phyloP scores from a whole-genome alignment of 1,139 yeast genomes.

The Yamadazyma buinensis region DNA sequence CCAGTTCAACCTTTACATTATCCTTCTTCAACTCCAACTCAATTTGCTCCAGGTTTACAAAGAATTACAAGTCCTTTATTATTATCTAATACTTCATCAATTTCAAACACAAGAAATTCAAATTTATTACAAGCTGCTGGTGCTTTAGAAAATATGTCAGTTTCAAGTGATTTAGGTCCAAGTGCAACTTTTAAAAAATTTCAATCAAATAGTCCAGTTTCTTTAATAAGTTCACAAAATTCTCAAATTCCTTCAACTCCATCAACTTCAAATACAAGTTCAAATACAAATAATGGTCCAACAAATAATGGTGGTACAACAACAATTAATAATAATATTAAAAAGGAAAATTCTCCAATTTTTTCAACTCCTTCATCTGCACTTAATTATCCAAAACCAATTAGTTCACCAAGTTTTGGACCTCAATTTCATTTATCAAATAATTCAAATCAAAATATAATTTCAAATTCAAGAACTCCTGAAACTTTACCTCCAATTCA shows the following conservation, averaged over 20 bases:
- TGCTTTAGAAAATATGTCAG: conserved; percentile 54
- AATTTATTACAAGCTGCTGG: conserved; percentile 50
- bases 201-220: conserved; percentile 15
- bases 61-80: conserved; percentile 63
- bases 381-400: conserved; percentile 22
- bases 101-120: conserved; percentile 32
- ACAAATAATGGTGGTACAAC: not conserved
- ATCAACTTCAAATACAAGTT: not conserved
- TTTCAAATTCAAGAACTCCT: conserved; percentile 16
- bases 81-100: conserved; percentile 42
- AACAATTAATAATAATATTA: conserved; percentile 5
- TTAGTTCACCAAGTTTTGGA: conserved; percentile 41
- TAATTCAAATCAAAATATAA: conserved; percentile 13
- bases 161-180: conserved; percentile 38
- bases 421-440: conserved; percentile 36
- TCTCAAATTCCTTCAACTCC: not conserved
- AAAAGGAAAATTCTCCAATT: conserved; percentile 17
- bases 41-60: conserved; percentile 62
- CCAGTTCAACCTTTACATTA: conserved; percentile 57
- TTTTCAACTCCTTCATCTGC: conserved; percentile 38
- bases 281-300: not conserved
- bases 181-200: conserved; percentile 36
- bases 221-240: conserved; percentile 24
- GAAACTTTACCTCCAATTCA: conserved; percentile 38
- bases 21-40: conserved; percentile 68